A percentile compares a stretch with the other conserved stretches of the same genome.
Evolutionary conservation across 108 stramenopile species (phyloP).

Genomic region (Bacterosira constricta): DNA sequence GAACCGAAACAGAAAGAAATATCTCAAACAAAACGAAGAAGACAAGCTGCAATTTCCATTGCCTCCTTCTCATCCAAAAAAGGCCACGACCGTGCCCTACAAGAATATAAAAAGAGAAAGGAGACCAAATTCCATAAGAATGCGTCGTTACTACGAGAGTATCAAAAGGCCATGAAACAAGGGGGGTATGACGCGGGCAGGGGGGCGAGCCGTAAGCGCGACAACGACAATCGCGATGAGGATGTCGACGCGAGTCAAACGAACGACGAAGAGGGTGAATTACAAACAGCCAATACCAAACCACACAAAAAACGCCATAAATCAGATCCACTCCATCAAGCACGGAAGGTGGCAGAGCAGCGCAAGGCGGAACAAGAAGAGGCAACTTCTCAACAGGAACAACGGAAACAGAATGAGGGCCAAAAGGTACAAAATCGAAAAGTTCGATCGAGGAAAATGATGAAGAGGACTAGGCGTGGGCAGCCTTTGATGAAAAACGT

Average conservation of each 20-base stretch:
- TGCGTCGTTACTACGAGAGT: conserved; percentile 61
- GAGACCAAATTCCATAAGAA: conserved; percentile 60
- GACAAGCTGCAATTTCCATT: conserved; percentile 40
- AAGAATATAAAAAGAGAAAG: conserved; percentile 67
- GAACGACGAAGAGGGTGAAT: neutral
- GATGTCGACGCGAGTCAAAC: neutral
- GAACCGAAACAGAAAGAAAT: neutral
- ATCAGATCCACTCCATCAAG: conserved; percentile 52
- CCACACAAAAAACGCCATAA: conserved; percentile 38
- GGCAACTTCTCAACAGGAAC: conserved; percentile 26
- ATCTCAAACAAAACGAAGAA: conserved; percentile 24
- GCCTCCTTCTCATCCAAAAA: conserved; percentile 51
- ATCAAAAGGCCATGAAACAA: conserved; percentile 67
- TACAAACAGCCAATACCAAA: neutral
- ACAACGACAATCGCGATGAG: neutral
- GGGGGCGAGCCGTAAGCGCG: conserved; percentile 72
- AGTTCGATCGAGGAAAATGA: conserved; percentile 51
- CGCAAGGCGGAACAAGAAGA: conserved; percentile 26
- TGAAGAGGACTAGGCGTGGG: conserved; percentile 62
- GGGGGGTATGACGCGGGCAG: conserved; percentile 74
- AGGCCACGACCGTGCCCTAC: conserved; percentile 67
- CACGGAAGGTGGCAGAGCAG: conserved; percentile 48
- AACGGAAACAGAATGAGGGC: conserved; percentile 42
- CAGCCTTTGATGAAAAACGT: conserved; percentile 86
- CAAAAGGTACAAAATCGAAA: conserved; percentile 53